phyloP scores from a whole-genome alignment of 78 protist species.

The Paratrimastix pyriformis region DNA sequence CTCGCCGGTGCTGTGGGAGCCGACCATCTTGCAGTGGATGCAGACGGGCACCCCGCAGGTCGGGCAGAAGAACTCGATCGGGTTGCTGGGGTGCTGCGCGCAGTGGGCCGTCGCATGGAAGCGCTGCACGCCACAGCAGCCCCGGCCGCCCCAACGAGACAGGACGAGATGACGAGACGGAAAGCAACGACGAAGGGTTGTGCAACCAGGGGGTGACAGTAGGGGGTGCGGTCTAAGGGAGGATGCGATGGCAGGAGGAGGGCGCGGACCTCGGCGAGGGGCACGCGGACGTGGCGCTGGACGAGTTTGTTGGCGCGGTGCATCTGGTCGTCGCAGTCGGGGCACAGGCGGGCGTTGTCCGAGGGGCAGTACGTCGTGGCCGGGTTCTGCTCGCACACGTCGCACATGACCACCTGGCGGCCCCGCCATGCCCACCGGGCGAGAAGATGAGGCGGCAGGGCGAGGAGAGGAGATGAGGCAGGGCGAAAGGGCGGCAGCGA shows the following conservation, averaged over 20 bases:
- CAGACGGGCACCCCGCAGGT: slow-evolving; percentile 30
- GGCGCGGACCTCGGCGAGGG: slow-evolving; percentile 6
- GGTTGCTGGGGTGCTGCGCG: slow-evolving; percentile 24
- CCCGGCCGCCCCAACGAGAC: neutral
- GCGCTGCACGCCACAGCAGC: neutral
- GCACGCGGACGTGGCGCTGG: slow-evolving; percentile 21
- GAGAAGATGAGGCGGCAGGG: no score
- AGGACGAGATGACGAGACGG: neutral
- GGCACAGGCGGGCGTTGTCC: slow-evolving; percentile 22
- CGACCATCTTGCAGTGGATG: slow-evolving; percentile 49
- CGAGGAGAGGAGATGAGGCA: no score
- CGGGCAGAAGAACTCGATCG: slow-evolving; percentile 33
- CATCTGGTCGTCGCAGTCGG: slow-evolving; percentile 19
- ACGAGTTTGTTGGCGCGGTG: slow-evolving; percentile 22
- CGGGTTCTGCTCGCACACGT: neutral
- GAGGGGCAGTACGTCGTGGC: slow-evolving; percentile 30
- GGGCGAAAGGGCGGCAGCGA: no score
- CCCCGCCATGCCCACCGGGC: neutral
- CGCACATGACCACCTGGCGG: slow-evolving; percentile 8
- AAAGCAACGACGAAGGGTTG: neutral
- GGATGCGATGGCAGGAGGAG: neutral
- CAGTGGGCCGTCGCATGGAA: slow-evolving; percentile 7
- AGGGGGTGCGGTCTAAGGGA: neutral
- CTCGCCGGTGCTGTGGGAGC: slow-evolving; percentile 36
- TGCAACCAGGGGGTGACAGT: neutral